Conservation (phyloP, 306 rosid genomes). For the Crataegus laevigata region DNA sequence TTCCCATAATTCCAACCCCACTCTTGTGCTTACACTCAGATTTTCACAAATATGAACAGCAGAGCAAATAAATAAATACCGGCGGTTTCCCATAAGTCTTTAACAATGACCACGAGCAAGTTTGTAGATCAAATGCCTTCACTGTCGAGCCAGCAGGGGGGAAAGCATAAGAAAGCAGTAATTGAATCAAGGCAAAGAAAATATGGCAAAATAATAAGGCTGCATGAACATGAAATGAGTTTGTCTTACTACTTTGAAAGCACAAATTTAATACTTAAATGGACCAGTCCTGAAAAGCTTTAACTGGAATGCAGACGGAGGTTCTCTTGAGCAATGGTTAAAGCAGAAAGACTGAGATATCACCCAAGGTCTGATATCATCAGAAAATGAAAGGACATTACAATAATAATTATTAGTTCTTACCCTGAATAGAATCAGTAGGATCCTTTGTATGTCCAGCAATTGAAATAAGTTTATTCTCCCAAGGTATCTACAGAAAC, state of each 20-base stretch:
- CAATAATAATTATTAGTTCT: background rate
- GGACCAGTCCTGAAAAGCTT: background rate
- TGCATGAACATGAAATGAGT: background rate
- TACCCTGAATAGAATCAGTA: constrained; percentile 75
- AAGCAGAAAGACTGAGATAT: background rate
- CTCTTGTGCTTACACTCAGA: background rate
- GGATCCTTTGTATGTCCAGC: constrained; percentile 90
- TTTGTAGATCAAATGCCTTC: constrained; percentile 63
- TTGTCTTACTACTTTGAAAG: background rate
- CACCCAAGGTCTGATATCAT: constrained; percentile 1
- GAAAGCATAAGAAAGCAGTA: constrained; percentile 8
- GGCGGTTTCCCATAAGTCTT: constrained; percentile 87
- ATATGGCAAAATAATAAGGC: background rate
- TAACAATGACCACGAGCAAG: constrained; percentile 64
- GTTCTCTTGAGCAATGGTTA: background rate
- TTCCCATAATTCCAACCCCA: background rate
- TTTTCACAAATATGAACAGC: background rate
- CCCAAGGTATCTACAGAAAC: constrained; percentile 72
- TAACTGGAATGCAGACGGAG: background rate
- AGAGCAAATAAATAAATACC: constrained; percentile 35
- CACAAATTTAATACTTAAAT: background rate
- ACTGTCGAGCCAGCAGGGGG: constrained; percentile 40
- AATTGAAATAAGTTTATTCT: constrained; percentile 65
- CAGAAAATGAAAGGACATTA: constrained; percentile 6
- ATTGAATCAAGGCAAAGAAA: background rate